phyloP scores from a whole-genome alignment of 2,329 filamentous ascomycete genomes.

The Mycosphaerella arachidis region DNA sequence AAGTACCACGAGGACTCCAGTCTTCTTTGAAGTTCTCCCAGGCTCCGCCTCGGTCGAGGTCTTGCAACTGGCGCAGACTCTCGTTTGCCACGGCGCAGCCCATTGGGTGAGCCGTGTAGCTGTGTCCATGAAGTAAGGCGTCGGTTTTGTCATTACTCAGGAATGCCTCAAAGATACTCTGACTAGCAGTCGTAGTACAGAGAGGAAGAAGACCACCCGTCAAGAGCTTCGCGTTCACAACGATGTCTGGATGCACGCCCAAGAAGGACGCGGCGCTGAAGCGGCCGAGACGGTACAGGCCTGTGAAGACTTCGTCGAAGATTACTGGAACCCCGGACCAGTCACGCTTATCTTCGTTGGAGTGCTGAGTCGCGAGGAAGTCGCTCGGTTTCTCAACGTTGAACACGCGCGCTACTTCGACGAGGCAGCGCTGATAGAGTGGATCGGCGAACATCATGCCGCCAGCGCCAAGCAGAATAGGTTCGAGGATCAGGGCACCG shows the following conservation, averaged over 20 bases:
- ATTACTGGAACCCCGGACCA: slow-evolving; percentile 76
- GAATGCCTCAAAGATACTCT: slow-evolving; percentile 69
- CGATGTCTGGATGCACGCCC: slow-evolving; percentile 64
- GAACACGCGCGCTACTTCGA: slow-evolving; percentile 57
- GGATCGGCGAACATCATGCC: slow-evolving; percentile 84
- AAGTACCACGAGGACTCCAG: slow-evolving; percentile 38
- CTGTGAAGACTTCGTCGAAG: slow-evolving; percentile 85
- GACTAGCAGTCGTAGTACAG: slow-evolving; percentile 68
- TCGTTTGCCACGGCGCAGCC: slow-evolving; percentile 75
- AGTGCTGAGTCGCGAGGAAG: not conserved
- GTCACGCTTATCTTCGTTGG: slow-evolving; percentile 23
- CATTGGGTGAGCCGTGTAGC: slow-evolving; percentile 78
- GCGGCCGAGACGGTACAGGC: slow-evolving; percentile 73
- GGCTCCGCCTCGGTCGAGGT: slow-evolving; percentile 51
- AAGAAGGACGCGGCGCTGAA: slow-evolving; percentile 68
- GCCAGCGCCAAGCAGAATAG: slow-evolving; percentile 73
- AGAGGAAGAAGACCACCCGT: slow-evolving; percentile 77
- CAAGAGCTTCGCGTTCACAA: slow-evolving; percentile 76
- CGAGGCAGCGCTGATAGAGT: slow-evolving; percentile 70
- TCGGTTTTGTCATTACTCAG: slow-evolving; percentile 68
- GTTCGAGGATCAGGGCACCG: slow-evolving; percentile 75
- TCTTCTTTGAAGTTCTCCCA: slow-evolving; percentile 55
- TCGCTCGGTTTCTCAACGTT: slow-evolving; percentile 5
- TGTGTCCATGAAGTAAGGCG: slow-evolving; percentile 77
- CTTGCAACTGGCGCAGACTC: slow-evolving; percentile 56